Evolutionary conservation across 208 protist genomes (phyloP), one percentile per base, ranked within the genome.

Genomic region (Entamoeba moshkovskii): DNA sequence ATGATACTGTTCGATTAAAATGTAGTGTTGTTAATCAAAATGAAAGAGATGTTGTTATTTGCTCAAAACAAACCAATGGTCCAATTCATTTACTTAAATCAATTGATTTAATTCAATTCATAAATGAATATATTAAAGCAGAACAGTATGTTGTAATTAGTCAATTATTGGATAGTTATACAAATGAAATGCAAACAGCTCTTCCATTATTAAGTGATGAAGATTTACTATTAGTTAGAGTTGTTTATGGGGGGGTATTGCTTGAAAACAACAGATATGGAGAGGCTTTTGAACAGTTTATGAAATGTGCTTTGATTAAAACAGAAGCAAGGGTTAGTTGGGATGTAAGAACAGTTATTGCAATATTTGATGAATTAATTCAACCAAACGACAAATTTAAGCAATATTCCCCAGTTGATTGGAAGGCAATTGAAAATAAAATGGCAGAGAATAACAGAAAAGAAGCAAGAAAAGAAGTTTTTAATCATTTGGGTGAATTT

Each of bases 181-280:
- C 59, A 11, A 73, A 73, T 73, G 59, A 73, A 73, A 73, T 73
- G 59, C 59, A 73, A 73, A 73, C 59, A 73, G n/a, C 59, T n/a
- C 29, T 73, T 11, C 59, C 18, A 73, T 8, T 73, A 38, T 42
- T 73, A 73, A 73, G 59, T 73, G 59, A 73, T 73, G 29, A 73
- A 38, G 59, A 73, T 42, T 73, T 73, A 73, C 29, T 73, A 73
- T 38, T 73, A 25, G 59, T 73, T 11, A 73, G 59, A 73, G n/a
- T 73, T 42, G 59, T 73, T 42, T 73, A 73, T 73, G 59, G 59
- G 8, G 59, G 59, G 22, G 18, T 73, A 73, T 38, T 73, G 8
- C 18, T 73, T 15, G 59, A 73, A 38, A 73, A 73, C 1, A 11
- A 38, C 8, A 38, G 1, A 25, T 73, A 73, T 73, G 22, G 22